Evolutionary conservation across 768 basidiomycete species (phyloP).

Genomic region (Tulasnella sp.): DNA sequence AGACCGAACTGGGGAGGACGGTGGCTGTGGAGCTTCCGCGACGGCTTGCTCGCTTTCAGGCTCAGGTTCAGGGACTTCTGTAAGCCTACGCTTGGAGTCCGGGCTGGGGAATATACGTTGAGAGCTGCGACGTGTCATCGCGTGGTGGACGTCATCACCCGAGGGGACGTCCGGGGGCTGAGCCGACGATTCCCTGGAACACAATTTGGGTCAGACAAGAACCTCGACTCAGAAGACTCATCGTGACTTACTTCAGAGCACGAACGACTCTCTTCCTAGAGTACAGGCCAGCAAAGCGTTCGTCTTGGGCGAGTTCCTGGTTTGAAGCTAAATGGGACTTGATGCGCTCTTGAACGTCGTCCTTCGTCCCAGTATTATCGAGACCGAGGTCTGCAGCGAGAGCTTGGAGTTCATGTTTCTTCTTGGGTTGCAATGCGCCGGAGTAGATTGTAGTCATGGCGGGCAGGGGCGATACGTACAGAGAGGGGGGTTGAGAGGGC

Average conservation of each 20-base stretch:
- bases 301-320: slow-evolving; percentile 45
- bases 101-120: not conserved
- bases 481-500: not conserved
- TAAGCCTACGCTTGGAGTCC: not conserved
- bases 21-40: slow-evolving; percentile 1
- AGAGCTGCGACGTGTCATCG: slow-evolving; percentile 8
- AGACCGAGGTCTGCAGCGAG: slow-evolving; percentile 40
- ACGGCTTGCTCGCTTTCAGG: not conserved
- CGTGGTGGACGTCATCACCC: slow-evolving; percentile 26
- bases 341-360: slow-evolving; percentile 50
- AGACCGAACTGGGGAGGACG: slow-evolving; percentile 23
- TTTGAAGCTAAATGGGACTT: slow-evolving; percentile 46
- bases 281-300: slow-evolving; percentile 46
- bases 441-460: not conserved
- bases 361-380: slow-evolving; percentile 47
- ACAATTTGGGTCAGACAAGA: slow-evolving; percentile 5
- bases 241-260: not conserved
- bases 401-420: slow-evolving; percentile 54
- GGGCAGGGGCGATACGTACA: not conserved
- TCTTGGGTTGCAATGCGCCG: slow-evolving; percentile 31
- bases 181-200: not conserved
- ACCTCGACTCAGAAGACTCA: not conserved
- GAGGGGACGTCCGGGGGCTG: slow-evolving; percentile 13
- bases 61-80: not conserved
- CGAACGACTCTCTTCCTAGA: slow-evolving; percentile 15